Evolutionary conservation across 2,329 filamentous ascomycete genomes (phyloP), one percentile per base, ranked within the genome.

Genomic region (Xylariomycetidae sp.): DNA sequence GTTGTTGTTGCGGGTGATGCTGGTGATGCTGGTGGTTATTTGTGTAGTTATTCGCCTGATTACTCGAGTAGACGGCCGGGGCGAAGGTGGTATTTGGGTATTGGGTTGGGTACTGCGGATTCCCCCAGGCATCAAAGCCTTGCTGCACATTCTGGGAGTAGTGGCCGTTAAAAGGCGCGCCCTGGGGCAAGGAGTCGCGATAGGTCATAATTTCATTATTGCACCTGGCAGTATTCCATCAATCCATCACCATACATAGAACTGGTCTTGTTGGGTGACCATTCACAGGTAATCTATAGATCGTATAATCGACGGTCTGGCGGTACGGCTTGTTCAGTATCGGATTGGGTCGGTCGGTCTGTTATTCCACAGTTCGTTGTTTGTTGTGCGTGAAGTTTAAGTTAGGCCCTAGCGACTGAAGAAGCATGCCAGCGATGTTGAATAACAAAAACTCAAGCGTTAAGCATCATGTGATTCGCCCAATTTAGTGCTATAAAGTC

Each of bases 201-300:
- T 56, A 57, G 45, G 52, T 58, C 55, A 58, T 58, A 50, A 51
- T 54, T 52, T 48, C 49, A 49, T 53, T 36, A 23, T 23, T n/a
- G 8, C 20, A 23, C n/a, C n/a, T 23, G n/a, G 20, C n/a, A 8
- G 8, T 23, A 8, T n/a, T 23, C 20, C 8, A 8, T 23, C 20
- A 23, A 23, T 23, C 8, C n/a, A 23, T 23, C n/a, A 23, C 8
- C 20, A 23, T 23, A 23, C n/a, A n/a, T n/a, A n/a, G n/a, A n/a
- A n/a, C n/a, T n/a, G n/a, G n/a, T n/a, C n/a, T n/a, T n/a, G n/a
- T n/a, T n/a, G n/a, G n/a, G n/a, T n/a, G n/a, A n/a, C n/a, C n/a
- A n/a, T n/a, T n/a, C n/a, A n/a, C n/a, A n/a, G n/a, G n/a, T n/a
- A n/a, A n/a, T n/a, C n/a, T n/a, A n/a, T n/a, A n/a, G n/a, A n/a